These are phyloP conservation scores for Nitzschia sp. DNA, from an alignment of 108 stramenopile species.

Conservation along the genomic window DNA sequence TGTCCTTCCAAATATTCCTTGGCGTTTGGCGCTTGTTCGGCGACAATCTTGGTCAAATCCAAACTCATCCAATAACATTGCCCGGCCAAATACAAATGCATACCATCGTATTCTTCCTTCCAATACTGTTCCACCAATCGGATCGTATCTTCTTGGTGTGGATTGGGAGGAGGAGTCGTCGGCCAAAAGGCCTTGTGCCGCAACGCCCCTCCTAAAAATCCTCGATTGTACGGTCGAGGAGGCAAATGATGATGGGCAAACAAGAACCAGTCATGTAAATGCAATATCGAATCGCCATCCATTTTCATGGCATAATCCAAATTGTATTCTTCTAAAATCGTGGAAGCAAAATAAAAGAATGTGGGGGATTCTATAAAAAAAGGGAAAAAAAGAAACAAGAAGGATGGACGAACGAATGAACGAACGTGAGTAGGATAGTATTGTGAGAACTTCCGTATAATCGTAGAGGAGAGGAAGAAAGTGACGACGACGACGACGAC, in stretches of 20 bases:
- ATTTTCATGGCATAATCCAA: slow-evolving; percentile 49
- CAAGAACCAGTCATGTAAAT: slow-evolving; percentile 43
- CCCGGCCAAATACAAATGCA: slow-evolving; percentile 53
- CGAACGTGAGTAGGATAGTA: no score
- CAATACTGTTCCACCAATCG: slow-evolving; percentile 34
- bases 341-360: slow-evolving; percentile 42
- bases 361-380: slow-evolving; percentile 30
- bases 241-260: slow-evolving; percentile 45
- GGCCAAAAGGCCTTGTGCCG: slow-evolving; percentile 52
- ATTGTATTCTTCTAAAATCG: slow-evolving; percentile 21
- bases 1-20: slow-evolving; percentile 44
- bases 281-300: slow-evolving; percentile 46
- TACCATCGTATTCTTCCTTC: slow-evolving; percentile 31
- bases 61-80: slow-evolving; percentile 42
- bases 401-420: no score
- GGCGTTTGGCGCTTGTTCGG: slow-evolving; percentile 25
- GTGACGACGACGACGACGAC: no score
- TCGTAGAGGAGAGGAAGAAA: no score
- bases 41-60: slow-evolving; percentile 34
- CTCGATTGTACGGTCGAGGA: slow-evolving; percentile 31
- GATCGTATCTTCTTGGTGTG: slow-evolving; percentile 12
- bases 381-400: neutral
- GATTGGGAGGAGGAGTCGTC: neutral
- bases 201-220: slow-evolving; percentile 40
- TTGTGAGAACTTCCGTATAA: no score